phyloP scores from a whole-genome alignment of 768 basidiomycete genomes.

The Cystofilobasidium ferigula region DNA sequence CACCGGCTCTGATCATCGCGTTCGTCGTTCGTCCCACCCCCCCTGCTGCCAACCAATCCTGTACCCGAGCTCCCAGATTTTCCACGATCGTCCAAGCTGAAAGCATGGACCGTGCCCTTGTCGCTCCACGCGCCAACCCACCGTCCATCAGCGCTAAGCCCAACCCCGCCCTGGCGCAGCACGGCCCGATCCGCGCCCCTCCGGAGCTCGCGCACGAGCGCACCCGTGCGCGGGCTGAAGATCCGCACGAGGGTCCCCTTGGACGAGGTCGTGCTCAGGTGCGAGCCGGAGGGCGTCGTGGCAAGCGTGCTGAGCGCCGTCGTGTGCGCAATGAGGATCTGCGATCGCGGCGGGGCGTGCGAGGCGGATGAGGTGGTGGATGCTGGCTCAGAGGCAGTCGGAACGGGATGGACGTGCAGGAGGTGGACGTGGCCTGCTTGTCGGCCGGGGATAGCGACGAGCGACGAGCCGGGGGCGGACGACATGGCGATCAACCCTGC shows the following conservation, averaged over 20 bases:
- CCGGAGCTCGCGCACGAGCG: slow-evolving; percentile 65
- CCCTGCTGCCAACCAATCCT: slow-evolving; percentile 25
- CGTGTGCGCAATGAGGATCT: slow-evolving; percentile 74
- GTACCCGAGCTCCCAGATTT: slow-evolving; percentile 5
- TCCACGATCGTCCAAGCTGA: slow-evolving; percentile 40
- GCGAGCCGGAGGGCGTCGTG: slow-evolving; percentile 61
- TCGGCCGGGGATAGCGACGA: slow-evolving; percentile 39
- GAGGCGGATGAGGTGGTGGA: slow-evolving; percentile 44
- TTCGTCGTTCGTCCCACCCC: slow-evolving; percentile 52
- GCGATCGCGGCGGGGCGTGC: slow-evolving; percentile 54
- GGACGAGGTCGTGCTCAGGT: slow-evolving; percentile 72
- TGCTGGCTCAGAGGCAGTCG: slow-evolving; percentile 32
- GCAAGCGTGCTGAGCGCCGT: slow-evolving; percentile 67
- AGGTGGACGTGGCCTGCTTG: slow-evolving; percentile 39
- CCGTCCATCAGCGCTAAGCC: slow-evolving; percentile 72
- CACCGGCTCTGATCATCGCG: slow-evolving; percentile 38
- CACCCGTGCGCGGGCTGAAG: slow-evolving; percentile 67
- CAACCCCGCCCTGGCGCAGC: slow-evolving; percentile 63
- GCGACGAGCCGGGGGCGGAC: slow-evolving; percentile 30
- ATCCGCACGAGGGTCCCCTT: slow-evolving; percentile 76
- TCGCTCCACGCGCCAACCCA: slow-evolving; percentile 89
- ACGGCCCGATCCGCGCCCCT: slow-evolving; percentile 81
- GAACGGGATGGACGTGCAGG: slow-evolving; percentile 34
- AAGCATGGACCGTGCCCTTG: slow-evolving; percentile 81
- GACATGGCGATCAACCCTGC: slow-evolving; percentile 36